phyloP scores from a whole-genome alignment of 2,329 filamentous ascomycete genomes.

The Taxawa tesnikishii region DNA sequence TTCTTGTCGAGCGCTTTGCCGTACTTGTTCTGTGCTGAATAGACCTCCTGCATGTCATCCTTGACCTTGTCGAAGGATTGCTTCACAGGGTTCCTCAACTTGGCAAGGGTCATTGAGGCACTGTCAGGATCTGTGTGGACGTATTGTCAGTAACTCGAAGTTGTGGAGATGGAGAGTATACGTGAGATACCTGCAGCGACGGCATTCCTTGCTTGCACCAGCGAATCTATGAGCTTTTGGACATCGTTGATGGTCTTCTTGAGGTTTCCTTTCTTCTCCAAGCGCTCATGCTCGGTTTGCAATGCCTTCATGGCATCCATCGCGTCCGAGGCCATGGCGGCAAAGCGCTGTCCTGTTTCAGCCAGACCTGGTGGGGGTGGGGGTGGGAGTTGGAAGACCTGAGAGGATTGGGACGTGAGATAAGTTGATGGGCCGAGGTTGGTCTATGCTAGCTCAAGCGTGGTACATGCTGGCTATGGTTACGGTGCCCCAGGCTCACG shows the following conservation, averaged over 20 bases:
- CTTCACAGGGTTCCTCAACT: conserved; percentile 76
- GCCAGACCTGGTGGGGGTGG: no score
- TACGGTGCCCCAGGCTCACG: no score
- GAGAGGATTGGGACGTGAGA: no score
- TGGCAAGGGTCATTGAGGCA: conserved; percentile 63
- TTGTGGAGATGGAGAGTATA: no score
- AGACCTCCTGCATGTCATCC: conserved; percentile 69
- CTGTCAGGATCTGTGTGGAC: conserved; percentile 48
- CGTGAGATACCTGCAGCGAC: conserved; percentile 54
- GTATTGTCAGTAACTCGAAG: no score
- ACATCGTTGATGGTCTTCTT: conserved; percentile 64
- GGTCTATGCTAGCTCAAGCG: no score
- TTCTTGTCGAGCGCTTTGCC: conserved; percentile 75
- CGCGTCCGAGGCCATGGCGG: no score
- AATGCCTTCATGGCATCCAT: conserved; percentile 61
- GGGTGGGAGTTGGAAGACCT: no score
- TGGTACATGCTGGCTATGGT: no score
- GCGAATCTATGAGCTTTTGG: conserved; percentile 67
- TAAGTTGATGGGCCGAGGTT: no score
- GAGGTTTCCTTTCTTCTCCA: conserved; percentile 57
- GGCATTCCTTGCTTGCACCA: conserved; percentile 59
- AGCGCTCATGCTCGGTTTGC: conserved; percentile 61
- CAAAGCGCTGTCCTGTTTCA: no score
- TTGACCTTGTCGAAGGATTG: conserved; percentile 69
- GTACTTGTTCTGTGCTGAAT: conserved; percentile 72